Evolutionary conservation across 768 basidiomycete genomes (phyloP).

Genomic region (Pleurotus platypus): DNA sequence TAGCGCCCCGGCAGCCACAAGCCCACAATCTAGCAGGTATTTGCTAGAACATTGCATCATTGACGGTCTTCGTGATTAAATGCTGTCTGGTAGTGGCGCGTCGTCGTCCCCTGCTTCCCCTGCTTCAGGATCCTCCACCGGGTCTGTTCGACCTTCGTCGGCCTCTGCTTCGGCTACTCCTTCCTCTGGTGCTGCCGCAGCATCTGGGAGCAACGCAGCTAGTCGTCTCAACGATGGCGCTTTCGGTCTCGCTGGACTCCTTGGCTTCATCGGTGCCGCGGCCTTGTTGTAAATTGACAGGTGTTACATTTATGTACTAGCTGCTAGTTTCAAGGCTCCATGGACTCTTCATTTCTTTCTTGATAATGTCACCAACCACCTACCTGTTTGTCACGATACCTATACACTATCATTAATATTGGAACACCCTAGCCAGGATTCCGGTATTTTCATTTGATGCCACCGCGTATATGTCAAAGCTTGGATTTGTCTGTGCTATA

Average conservation of each 20-base stretch:
- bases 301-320: background rate
- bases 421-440: no score
- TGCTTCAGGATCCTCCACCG: background rate
- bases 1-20: no score
- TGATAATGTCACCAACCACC: no score
- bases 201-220: constrained; percentile 18
- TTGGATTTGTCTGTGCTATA: no score
- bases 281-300: constrained; percentile 35
- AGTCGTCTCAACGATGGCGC: constrained; percentile 24
- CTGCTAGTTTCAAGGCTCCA: background rate
- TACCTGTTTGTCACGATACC: no score
- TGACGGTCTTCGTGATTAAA: no score
- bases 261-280: constrained; percentile 48
- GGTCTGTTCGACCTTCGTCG: constrained; percentile 13
- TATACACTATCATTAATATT: no score
- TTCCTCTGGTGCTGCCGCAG: constrained; percentile 23
- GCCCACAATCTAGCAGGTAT: no score
- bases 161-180: constrained; percentile 16
- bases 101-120: constrained; percentile 12
- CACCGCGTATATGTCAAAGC: no score
- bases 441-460: no score
- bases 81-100: constrained; percentile 5
- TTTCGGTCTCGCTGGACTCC: constrained; percentile 42
- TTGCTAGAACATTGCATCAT: no score
- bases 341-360: background rate